Percentiles rank a stretch among this genome's conserved stretches.
Evolutionary conservation across 2,329 filamentous ascomycete genomes (phyloP).

Genomic region (Seiridium unicorne): DNA sequence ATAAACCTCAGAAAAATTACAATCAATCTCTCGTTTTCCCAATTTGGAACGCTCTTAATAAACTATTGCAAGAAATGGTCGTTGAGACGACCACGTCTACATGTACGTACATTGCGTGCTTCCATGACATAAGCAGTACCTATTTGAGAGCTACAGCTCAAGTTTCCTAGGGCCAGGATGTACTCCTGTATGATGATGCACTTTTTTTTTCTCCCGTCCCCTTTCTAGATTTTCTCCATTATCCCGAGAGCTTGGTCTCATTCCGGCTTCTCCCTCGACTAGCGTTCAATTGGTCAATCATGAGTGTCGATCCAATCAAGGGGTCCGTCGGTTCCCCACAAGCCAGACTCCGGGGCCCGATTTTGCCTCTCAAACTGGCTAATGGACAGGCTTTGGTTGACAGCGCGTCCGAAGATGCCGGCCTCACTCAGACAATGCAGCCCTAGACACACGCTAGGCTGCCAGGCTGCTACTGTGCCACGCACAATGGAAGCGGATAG

Average conservation of each 20-base stretch:
- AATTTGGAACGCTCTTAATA: neutral
- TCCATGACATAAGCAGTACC: too few relatives aligned
- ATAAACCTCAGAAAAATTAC: neutral
- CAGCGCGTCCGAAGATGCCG: neutral
- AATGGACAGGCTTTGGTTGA: neutral
- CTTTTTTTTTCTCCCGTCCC: too few relatives aligned
- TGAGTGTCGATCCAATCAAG: neutral
- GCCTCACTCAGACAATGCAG: neutral
- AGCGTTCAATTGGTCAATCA: neutral
- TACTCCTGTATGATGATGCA: too few relatives aligned
- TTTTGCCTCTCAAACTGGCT: neutral
- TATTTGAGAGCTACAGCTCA: too few relatives aligned
- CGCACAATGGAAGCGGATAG: neutral
- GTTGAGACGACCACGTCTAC: neutral
- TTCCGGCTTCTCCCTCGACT: slow-evolving; percentile 28
- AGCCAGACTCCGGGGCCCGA: neutral
- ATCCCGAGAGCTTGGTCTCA: neutral
- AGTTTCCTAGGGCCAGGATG: too few relatives aligned
- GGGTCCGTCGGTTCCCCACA: slow-evolving; percentile 10
- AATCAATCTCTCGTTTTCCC: neutral
- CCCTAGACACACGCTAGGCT: neutral
- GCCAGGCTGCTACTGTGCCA: neutral
- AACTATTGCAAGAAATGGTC: neutral
- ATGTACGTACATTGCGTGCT: too few relatives aligned
- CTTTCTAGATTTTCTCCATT: too few relatives aligned